A percentile compares a stretch with the other conserved stretches of the same genome.
phyloP scores from a whole-genome alignment of 371 early-diverging fungal genomes.

The Sporodiniella umbellata region DNA sequence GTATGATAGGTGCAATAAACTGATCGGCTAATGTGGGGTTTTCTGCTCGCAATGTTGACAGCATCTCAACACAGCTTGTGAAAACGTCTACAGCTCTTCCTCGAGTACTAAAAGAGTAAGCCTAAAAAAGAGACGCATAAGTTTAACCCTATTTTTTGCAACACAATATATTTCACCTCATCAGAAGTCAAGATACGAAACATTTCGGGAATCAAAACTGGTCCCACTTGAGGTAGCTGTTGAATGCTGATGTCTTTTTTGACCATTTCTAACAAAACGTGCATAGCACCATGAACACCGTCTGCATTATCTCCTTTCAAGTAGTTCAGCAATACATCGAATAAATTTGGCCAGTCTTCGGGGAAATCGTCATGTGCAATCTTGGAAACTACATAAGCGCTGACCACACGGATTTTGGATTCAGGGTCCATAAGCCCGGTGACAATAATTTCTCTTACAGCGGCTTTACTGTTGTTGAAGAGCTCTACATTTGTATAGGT shows the following conservation, averaged over 20 bases:
- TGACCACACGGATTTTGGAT: slow-evolving; percentile 61
- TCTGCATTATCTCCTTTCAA: slow-evolving; percentile 65
- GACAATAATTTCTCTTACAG: slow-evolving; percentile 51
- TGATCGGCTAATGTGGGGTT: slow-evolving; percentile 66
- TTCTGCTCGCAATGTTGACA: slow-evolving; percentile 73
- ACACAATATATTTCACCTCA: slow-evolving; percentile 21
- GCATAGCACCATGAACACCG: slow-evolving; percentile 85
- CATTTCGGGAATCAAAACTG: slow-evolving; percentile 81
- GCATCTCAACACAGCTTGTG: slow-evolving; percentile 78
- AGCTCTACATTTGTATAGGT: slow-evolving; percentile 60
- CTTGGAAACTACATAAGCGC: slow-evolving; percentile 81
- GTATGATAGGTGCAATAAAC: slow-evolving; percentile 72
- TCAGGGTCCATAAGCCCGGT: slow-evolving; percentile 54
- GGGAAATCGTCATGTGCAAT: slow-evolving; percentile 94
- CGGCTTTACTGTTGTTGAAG: slow-evolving; percentile 52
- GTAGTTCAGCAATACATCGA: slow-evolving; percentile 70
- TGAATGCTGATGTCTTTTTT: slow-evolving; percentile 82
- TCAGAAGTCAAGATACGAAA: slow-evolving; percentile 65
- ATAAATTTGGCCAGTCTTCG: slow-evolving; percentile 91
- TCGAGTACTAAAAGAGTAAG: slow-evolving; percentile 68
- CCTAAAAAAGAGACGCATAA: slow-evolving; percentile 15
- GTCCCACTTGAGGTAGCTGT: slow-evolving; percentile 78
- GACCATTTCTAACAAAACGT: slow-evolving; percentile 84
- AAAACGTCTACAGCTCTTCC: slow-evolving; percentile 80
- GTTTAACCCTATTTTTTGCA: background rate